Conservation (phyloP, 495 filamentous ascomycete genomes). For the Penicillium robsamsonii region DNA sequence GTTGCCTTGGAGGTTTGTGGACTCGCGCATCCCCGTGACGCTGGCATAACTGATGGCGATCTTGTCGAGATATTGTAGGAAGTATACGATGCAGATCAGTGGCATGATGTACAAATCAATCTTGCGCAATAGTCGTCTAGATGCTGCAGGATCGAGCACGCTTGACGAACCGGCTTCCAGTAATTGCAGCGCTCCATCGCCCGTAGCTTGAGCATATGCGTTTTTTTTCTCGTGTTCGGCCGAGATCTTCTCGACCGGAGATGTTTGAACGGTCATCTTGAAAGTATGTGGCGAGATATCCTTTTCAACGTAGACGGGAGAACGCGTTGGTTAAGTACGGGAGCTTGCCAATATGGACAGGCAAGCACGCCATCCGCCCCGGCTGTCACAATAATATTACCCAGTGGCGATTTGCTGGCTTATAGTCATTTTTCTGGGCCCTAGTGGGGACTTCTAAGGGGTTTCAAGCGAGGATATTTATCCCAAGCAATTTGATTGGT, state of each 20-base stretch:
- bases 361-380: not conserved
- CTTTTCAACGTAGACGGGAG: not conserved
- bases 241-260: not conserved
- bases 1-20: constrained; percentile 30
- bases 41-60: constrained; percentile 37
- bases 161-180: not conserved
- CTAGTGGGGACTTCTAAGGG: not conserved
- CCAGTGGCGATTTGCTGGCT: not conserved
- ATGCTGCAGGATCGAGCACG: not conserved
- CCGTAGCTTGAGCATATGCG: not conserved
- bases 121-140: constrained; percentile 28
- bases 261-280: not conserved
- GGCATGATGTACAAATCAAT: constrained; percentile 51
- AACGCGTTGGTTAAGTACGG: not conserved
- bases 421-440: not conserved
- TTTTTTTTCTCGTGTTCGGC: not conserved
- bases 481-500: not conserved
- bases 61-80: constrained; percentile 50
- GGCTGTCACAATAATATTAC: not conserved
- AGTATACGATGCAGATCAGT: constrained; percentile 29
- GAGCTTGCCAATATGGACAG: not conserved
- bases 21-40: constrained; percentile 4
- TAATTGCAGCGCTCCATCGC: constrained; percentile 5
- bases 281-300: not conserved
- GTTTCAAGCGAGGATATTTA: not conserved